Base-by-base conservation (phyloP, 805 yeast genomes). In the Scheffersomyces coipomensis region DNA sequence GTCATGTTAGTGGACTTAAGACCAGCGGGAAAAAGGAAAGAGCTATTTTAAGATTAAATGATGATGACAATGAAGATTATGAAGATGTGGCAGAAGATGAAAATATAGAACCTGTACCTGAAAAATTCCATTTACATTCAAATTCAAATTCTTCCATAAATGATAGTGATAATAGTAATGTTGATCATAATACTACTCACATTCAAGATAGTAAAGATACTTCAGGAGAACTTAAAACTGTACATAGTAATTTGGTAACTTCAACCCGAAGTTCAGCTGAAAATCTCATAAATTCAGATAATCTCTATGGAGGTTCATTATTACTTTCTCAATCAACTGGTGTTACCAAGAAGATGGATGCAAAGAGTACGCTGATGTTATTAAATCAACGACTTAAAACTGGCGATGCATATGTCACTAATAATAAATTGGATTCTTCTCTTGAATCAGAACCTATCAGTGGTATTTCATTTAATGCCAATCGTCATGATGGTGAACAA, bases 291-390 rank as follows among this genome's bases (percentile, higher is more conserved):
- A 40, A 44, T 8, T 44, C 57, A 23, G 55, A 51, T 21, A 66
- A 67, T 43, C 34, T 68, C 34, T 69, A 69, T 43, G 73, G 74
- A 5, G 74, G 74, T 3, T 66, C 72, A 8, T 48, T 69, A 12
- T 54, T 68, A 33, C 47, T 69, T 16, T 68, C 74, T 3, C 75
- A 69, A 43, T 65, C 72, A 2, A 69, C 75, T 0, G 75, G 75
- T 2, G 43, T 67, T 32, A 60, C 65, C 5, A 59, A 62, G 37
- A 68, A 69, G 43, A 43, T 69, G 1, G 62, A 61, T 31, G 39
- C 50, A 9, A 41, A 43, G 38, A 23, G 12, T 16, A 3, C 33
- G 19, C 5, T 3, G 5, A 21, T 21, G 18, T 5, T 22, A 21
- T 12, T 19, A 16, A 21, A n/a, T 21, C 26, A 12, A 21, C 19